Base-by-base conservation (phyloP, 2,329 filamentous ascomycete genomes). In the Trichoderma breve region DNA sequence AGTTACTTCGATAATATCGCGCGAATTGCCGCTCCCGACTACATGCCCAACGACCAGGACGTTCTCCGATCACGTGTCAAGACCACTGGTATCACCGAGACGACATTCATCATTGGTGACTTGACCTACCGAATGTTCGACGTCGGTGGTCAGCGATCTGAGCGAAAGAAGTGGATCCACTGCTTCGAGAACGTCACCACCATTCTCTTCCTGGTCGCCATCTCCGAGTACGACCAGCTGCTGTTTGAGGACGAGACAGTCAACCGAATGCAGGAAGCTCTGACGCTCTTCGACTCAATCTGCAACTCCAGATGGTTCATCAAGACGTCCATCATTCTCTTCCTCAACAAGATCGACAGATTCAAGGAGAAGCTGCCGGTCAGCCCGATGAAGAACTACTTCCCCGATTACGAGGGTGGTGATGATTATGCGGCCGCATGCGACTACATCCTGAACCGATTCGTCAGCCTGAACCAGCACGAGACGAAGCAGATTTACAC, bases 401-500 rank as follows among this genome's bases (percentile, higher is more conserved):
- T 95, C 86, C 92, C 93, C 53, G 93, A 96, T 79, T 96, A 94
- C 82, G 95, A 98, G 86, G 93, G 95, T 76, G 96, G 96, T 77
- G 92, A 97, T 77, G 95, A 99, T 84, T 99, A 99, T 80, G 91
- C 92, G 53, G 92, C 94, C 66, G 96, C 96, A 47, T 99, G 96
- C 85, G 95, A 99, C 83, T 99, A 99, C 85, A 98, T 99, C 79
- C 89, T 99, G 74, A 98, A 98, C 88, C 91, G 96, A 81, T 99
- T 99, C 84, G 96, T 98, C 79, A 96, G 93, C 81, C 87, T 99
- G 81, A 99, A 99, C 86, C 96, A 98, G 84, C 95, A 98, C 82
- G 96, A 98, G 86, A 97, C 94, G 70, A 99, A 99, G 88, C 96
- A 99, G 83, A 98, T 99, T 82, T 99, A 99, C 88, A 99, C 96